phyloP scores from a whole-genome alignment of 192 early-diverging fungal species.

The Rhizophagus sp. region DNA sequence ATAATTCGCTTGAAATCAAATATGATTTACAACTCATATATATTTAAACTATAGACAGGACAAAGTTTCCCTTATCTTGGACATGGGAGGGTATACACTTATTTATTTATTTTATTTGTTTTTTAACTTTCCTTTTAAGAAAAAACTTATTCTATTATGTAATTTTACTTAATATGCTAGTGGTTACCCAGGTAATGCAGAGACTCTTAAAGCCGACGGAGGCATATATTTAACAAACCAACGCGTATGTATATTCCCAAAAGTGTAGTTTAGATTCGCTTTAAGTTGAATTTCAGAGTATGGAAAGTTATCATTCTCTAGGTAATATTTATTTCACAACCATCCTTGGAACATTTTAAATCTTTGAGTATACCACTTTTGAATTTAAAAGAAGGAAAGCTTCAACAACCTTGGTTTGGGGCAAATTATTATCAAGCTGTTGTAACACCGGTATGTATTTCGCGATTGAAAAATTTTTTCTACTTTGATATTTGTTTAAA shows the following conservation, averaged over 20 bases:
- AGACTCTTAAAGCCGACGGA: constrained; percentile 18
- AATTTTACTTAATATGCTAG: not conserved
- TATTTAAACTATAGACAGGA: constrained; percentile 22
- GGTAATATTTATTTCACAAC: constrained; percentile 35
- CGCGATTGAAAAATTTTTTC: not conserved
- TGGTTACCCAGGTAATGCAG: constrained; percentile 27
- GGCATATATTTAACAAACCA: constrained; percentile 31
- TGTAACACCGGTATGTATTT: constrained; percentile 42
- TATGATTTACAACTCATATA: not conserved
- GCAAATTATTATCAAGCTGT: constrained; percentile 50
- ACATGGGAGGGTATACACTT: constrained; percentile 30
- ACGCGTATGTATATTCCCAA: constrained; percentile 9
- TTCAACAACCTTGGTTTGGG: constrained; percentile 58
- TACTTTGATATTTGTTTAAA: not conserved
- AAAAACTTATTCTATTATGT: not conserved
- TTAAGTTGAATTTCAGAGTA: not conserved
- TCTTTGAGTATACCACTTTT: constrained; percentile 41
- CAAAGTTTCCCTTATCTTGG: constrained; percentile 32
- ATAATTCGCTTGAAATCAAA: not conserved
- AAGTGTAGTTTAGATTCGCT: not conserved
- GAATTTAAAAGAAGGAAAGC: constrained; percentile 41
- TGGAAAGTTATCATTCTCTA: constrained; percentile 1
- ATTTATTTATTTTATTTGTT: not conserved
- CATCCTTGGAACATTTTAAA: constrained; percentile 23
- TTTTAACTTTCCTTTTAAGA: not conserved